A percentile compares a stretch with the other conserved stretches of the same genome.
Evolutionary conservation across 1,284 basidiomycete genomes (phyloP).

Genomic region (Ustilago tritici): DNA sequence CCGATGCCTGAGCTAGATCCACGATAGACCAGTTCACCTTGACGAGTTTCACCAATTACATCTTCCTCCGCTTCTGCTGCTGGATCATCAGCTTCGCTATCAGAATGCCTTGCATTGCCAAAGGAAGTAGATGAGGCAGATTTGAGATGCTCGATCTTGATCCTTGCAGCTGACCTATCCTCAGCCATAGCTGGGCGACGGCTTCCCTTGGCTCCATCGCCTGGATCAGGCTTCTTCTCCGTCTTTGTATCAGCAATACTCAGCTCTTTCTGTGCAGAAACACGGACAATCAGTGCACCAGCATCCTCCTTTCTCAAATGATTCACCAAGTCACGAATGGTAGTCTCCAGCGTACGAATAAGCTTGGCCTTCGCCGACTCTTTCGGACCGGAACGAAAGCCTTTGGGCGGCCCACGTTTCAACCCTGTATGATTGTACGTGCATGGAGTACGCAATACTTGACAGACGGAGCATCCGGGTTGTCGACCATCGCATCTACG

Average conservation of each 20-base stretch:
- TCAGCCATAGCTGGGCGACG: not conserved
- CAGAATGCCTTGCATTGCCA: conserved; percentile 8
- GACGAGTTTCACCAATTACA: conserved; percentile 48
- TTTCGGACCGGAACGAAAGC: conserved; percentile 60
- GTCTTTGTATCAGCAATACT: conserved; percentile 7
- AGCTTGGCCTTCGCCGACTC: conserved; percentile 59
- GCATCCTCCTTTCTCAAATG: conserved; percentile 56
- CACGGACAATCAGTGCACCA: conserved; percentile 51
- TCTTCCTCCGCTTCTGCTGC: conserved; percentile 43
- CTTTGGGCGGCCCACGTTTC: conserved; percentile 63
- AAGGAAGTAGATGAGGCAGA: conserved; percentile 5
- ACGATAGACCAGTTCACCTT: conserved; percentile 60
- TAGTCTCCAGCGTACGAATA: conserved; percentile 58
- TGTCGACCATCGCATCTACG: conserved; percentile 62
- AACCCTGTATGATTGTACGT: conserved; percentile 57
- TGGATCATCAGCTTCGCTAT: conserved; percentile 26
- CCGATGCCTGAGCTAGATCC: conserved; percentile 62
- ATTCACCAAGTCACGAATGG: conserved; percentile 57
- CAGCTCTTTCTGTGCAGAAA: conserved; percentile 50
- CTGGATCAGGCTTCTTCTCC: not conserved
- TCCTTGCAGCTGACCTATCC: conserved; percentile 10
- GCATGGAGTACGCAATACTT: conserved; percentile 58
- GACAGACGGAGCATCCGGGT: conserved; percentile 61
- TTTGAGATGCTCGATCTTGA: conserved; percentile 37
- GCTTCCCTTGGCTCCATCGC: not conserved